Percentiles rank a stretch among this genome's conserved stretches.
phyloP scores from a whole-genome alignment of 768 basidiomycete genomes.

The Termitomyces heimii region DNA sequence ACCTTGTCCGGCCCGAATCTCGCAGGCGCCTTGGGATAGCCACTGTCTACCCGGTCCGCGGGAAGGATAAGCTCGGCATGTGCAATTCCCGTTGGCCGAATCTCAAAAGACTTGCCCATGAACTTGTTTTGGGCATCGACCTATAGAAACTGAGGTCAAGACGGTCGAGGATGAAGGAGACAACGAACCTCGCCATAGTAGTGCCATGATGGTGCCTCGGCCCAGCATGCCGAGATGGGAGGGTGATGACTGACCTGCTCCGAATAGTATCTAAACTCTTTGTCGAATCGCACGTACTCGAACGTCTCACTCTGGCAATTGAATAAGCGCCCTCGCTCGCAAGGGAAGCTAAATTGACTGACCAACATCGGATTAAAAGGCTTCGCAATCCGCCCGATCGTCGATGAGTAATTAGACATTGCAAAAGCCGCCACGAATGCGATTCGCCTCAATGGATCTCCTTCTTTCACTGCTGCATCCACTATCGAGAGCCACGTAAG shows the following conservation, averaged over 20 bases:
- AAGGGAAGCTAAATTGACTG: constrained; percentile 19
- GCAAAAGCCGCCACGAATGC: constrained; percentile 96
- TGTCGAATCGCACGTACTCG: constrained; percentile 85
- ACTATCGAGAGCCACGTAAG: constrained; percentile 34
- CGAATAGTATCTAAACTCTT: constrained; percentile 86
- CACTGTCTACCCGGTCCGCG: constrained; percentile 45
- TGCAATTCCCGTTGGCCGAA: constrained; percentile 90
- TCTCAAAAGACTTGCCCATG: constrained; percentile 95
- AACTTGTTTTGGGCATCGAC: constrained; percentile 98
- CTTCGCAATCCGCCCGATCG: constrained; percentile 94
- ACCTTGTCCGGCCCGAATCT: constrained; percentile 44
- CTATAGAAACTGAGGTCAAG: constrained; percentile 27
- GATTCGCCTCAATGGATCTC: constrained; percentile 73
- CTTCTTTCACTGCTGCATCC: constrained; percentile 75
- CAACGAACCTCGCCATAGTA: constrained; percentile 76
- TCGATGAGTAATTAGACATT: constrained; percentile 97
- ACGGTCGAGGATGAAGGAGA: background rate
- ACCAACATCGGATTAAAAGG: constrained; percentile 96
- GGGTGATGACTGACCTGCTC: constrained; percentile 99
- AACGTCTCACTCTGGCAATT: constrained; percentile 79
- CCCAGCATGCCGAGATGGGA: constrained; percentile 94
- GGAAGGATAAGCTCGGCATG: constrained; percentile 82
- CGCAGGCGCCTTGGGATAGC: constrained; percentile 55
- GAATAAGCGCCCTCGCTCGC: background rate
- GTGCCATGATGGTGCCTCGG: constrained; percentile 83